Percentiles rank a stretch among this genome's conserved stretches.
Conservation (phyloP, 2,329 filamentous ascomycete genomes). For the Neonectria sp. region DNA sequence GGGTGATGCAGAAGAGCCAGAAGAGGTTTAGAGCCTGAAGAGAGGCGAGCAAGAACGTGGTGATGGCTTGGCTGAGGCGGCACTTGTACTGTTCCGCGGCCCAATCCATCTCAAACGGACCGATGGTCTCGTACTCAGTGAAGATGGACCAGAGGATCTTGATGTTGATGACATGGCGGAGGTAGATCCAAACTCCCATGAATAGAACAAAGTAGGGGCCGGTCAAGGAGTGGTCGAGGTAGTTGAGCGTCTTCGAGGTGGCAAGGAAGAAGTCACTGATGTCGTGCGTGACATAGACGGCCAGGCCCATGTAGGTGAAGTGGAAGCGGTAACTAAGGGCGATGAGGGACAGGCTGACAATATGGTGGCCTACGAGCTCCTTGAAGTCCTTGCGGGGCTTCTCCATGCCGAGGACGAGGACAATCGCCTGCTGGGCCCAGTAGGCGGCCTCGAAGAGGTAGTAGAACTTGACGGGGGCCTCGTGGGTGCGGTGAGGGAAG, state of each 20-base stretch:
- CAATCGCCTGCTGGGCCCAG: conserved; percentile 95
- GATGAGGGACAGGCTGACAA: conserved; percentile 89
- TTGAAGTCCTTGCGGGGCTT: conserved; percentile 96
- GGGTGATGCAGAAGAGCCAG: conserved; percentile 84
- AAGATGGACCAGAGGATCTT: conserved; percentile 82
- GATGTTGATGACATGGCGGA: conserved; percentile 89
- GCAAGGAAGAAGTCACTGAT: conserved; percentile 97
- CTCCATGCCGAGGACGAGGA: conserved; percentile 88
- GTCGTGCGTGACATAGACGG: conserved; percentile 95
- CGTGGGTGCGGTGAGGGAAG: conserved; percentile 88
- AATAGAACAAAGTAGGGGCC: conserved; percentile 89
- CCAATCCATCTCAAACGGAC: conserved; percentile 84
- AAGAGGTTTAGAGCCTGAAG: conserved; percentile 85
- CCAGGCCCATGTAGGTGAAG: conserved; percentile 94
- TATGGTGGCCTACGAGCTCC: conserved; percentile 92
- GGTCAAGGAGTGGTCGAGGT: conserved; percentile 85
- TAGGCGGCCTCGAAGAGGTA: conserved; percentile 95
- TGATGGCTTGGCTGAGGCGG: conserved; percentile 77
- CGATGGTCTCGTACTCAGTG: conserved; percentile 81
- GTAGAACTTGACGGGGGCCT: conserved; percentile 91
- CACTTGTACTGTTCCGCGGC: conserved; percentile 84
- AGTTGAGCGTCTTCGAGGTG: conserved; percentile 93
- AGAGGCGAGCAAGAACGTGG: conserved; percentile 73
- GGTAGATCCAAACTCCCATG: conserved; percentile 88
- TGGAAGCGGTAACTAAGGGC: conserved; percentile 93